A percentile compares a stretch with the other conserved stretches of the same genome.
Evolutionary conservation across 192 early-diverging fungal genomes (phyloP).

Genomic region (Coemansia sp.): DNA sequence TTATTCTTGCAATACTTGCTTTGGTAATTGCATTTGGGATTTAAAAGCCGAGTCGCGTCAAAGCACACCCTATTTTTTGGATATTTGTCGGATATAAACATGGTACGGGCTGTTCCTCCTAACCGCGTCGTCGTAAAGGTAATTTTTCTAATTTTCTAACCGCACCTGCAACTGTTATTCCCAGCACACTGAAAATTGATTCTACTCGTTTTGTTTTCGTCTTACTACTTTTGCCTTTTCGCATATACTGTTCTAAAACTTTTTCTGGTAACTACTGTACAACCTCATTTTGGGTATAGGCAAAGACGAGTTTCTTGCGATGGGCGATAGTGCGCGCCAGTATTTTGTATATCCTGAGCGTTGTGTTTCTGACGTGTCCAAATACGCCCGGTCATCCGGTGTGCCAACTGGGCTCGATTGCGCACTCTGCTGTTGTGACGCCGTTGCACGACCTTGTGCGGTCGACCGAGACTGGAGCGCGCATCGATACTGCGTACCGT

Average conservation of each 20-base stretch:
- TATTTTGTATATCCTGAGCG: constrained; percentile 31
- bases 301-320: constrained; percentile 11
- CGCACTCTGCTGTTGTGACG: constrained; percentile 12
- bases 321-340: constrained; percentile 25
- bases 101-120: neutral
- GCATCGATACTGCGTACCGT: constrained; percentile 40
- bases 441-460: constrained; percentile 25
- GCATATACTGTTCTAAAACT: neutral
- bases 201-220: neutral
- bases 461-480: constrained; percentile 43
- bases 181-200: neutral
- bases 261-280: neutral
- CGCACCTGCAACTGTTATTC: neutral
- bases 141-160: constrained; percentile 10
- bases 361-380: constrained; percentile 43
- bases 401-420: constrained; percentile 24
- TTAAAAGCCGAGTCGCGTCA: no score
- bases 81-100: neutral
- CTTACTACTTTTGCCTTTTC: neutral
- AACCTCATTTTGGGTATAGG: constrained; percentile 6
- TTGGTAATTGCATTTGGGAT: no score
- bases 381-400: constrained; percentile 24
- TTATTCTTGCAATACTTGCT: no score
- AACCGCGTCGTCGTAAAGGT: constrained; percentile 12
- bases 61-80: no score